Percentiles rank a stretch among this genome's conserved stretches.
phyloP scores from a whole-genome alignment of 768 basidiomycete species.

The Neoboletus magnificus region DNA sequence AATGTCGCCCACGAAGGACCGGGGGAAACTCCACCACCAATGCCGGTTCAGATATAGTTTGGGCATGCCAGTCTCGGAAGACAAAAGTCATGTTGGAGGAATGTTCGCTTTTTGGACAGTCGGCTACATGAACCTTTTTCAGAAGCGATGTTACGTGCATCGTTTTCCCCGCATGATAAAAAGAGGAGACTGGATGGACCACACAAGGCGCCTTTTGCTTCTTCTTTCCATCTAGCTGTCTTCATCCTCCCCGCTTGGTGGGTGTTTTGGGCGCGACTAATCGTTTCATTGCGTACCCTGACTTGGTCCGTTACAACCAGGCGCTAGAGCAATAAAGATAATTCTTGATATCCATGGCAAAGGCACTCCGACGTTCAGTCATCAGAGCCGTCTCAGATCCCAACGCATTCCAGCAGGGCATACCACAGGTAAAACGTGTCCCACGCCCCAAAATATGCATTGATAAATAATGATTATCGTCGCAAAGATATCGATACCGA shows the following conservation, averaged over 20 bases:
- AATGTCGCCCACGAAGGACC: neutral
- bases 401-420: neutral
- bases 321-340: neutral
- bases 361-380: constrained; percentile 12
- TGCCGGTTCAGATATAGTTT: neutral
- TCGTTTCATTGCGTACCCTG: too few species aligned
- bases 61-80: neutral
- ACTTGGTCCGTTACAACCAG: neutral
- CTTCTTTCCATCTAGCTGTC: too few species aligned
- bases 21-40: neutral
- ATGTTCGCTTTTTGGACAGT: neutral
- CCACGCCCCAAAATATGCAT: neutral
- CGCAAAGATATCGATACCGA: neutral
- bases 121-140: neutral
- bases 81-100: neutral
- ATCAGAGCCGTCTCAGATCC: constrained; percentile 23
- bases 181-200: too few species aligned
- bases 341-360: constrained; percentile 5
- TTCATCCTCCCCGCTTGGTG: too few species aligned
- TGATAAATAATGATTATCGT: neutral
- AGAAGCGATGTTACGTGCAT: neutral
- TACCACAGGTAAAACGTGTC: constrained; percentile 2
- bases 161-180: neutral
- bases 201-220: too few species aligned
- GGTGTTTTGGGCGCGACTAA: too few species aligned